phyloP scores from a whole-genome alignment of 805 yeast genomes.

The Monosporozyma unispora region DNA sequence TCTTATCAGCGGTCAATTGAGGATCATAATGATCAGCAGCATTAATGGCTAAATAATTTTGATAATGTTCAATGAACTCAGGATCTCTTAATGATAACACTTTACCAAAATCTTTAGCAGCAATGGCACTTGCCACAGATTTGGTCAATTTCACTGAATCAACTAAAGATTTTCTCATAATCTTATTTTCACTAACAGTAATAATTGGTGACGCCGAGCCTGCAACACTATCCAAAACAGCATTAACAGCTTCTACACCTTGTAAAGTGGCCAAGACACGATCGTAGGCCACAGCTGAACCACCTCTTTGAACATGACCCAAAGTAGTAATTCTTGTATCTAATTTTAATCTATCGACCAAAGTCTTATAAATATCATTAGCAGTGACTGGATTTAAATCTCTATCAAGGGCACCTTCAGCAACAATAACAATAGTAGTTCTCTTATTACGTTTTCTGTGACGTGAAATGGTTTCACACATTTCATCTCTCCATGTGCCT shows the following conservation, averaged over 20 bases:
- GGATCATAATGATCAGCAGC: slow-evolving; percentile 61
- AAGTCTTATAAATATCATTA: slow-evolving; percentile 53
- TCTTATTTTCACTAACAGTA: slow-evolving; percentile 61
- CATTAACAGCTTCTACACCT: slow-evolving; percentile 75
- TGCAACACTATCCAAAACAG: slow-evolving; percentile 60
- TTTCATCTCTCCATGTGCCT: slow-evolving; percentile 55
- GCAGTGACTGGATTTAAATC: slow-evolving; percentile 60
- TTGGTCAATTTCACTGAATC: slow-evolving; percentile 68
- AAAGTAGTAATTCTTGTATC: slow-evolving; percentile 71
- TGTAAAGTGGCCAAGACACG: slow-evolving; percentile 65
- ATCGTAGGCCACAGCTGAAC: slow-evolving; percentile 69
- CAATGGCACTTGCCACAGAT: slow-evolving; percentile 63
- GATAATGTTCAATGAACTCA: slow-evolving; percentile 55
- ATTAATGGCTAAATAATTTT: slow-evolving; percentile 55
- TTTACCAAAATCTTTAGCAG: slow-evolving; percentile 51
- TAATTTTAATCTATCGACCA: slow-evolving; percentile 55
- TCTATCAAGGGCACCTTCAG: slow-evolving; percentile 73
- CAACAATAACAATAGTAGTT: slow-evolving; percentile 70
- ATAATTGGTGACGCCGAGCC: slow-evolving; percentile 71
- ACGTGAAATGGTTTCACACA: slow-evolving; percentile 51
- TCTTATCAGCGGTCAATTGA: slow-evolving; percentile 41
- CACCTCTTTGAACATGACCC: slow-evolving; percentile 81
- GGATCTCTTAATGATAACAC: slow-evolving; percentile 70
- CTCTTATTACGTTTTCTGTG: slow-evolving; percentile 67
- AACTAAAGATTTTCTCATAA: slow-evolving; percentile 56